Conservation (phyloP, 176 grass and related monocot genomes). For the Olyra latifolia region DNA sequence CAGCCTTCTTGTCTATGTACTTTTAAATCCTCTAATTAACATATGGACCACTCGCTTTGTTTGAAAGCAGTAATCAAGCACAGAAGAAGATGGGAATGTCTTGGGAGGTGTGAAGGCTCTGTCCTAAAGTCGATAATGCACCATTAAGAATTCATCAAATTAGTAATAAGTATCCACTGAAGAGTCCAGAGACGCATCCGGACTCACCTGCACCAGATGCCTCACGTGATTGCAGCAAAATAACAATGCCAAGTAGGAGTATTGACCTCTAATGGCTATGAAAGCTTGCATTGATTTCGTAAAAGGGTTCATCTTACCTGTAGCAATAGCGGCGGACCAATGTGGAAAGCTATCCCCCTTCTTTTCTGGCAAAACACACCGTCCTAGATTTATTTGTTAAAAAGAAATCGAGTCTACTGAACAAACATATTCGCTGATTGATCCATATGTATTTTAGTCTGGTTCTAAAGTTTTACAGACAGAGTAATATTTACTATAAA, state of each 20-base stretch:
- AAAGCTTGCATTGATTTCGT: background rate
- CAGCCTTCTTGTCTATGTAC: background rate
- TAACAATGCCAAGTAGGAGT: too few relatives aligned
- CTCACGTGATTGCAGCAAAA: constrained; percentile 16
- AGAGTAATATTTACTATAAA: too few relatives aligned
- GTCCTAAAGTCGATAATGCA: constrained; percentile 14
- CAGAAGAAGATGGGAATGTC: constrained; percentile 16
- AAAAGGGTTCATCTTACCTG: background rate
- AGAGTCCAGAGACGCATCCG: background rate
- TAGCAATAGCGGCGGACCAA: background rate
- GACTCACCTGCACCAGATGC: background rate
- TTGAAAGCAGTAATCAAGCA: background rate
- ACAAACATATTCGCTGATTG: background rate
- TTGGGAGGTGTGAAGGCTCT: background rate
- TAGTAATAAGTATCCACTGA: background rate
- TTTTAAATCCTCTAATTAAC: background rate
- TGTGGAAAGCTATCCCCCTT: too few relatives aligned
- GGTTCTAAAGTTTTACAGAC: background rate
- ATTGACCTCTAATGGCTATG: too few relatives aligned
- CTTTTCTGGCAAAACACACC: background rate
- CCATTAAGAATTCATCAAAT: constrained; percentile 14
- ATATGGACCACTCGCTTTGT: constrained; percentile 26
- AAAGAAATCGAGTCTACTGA: background rate
- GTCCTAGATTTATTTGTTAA: background rate
- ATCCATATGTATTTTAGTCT: background rate